phyloP scores from a whole-genome alignment of 768 basidiomycete species.

The Asterophora lycoperdoides region DNA sequence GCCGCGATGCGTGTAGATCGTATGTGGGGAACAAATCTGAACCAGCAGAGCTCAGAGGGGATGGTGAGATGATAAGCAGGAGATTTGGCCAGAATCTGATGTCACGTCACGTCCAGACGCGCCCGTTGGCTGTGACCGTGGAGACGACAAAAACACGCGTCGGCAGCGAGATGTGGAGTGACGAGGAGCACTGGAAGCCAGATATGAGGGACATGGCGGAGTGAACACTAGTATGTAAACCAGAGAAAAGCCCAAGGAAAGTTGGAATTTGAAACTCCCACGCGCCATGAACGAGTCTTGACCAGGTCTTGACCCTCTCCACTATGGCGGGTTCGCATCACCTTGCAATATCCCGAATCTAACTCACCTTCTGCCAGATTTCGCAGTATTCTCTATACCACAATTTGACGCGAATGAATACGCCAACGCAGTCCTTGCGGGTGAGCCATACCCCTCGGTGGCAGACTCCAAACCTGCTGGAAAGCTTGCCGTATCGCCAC shows the following conservation, averaged over 20 bases:
- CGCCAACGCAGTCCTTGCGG: slow-evolving; percentile 85
- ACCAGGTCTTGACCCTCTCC: too few relatives aligned
- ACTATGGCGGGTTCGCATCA: slow-evolving; percentile 10
- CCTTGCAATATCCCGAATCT: background rate
- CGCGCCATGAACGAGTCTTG: too few relatives aligned
- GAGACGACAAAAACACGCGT: too few relatives aligned
- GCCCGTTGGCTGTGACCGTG: too few relatives aligned
- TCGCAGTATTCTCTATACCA: slow-evolving; percentile 65
- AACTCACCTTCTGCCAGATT: slow-evolving; percentile 42
- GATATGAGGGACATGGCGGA: too few relatives aligned
- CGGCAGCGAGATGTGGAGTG: too few relatives aligned
- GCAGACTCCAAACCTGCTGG: slow-evolving; percentile 29
- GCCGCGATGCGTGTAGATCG: slow-evolving; percentile 8
- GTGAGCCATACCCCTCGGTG: slow-evolving; percentile 62
- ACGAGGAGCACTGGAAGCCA: too few relatives aligned
- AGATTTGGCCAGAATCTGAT: background rate
- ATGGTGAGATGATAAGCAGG: slow-evolving; percentile 7
- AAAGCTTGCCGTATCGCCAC: slow-evolving; percentile 29
- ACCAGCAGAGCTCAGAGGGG: background rate
- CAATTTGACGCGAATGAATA: slow-evolving; percentile 88
- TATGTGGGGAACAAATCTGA: slow-evolving; percentile 9
- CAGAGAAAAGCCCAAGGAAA: too few relatives aligned
- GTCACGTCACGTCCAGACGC: slow-evolving; percentile 8
- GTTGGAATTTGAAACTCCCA: too few relatives aligned
- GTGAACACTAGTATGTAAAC: too few relatives aligned